phyloP scores from a whole-genome alignment of 495 filamentous ascomycete genomes.

The Zalerion maritima region DNA sequence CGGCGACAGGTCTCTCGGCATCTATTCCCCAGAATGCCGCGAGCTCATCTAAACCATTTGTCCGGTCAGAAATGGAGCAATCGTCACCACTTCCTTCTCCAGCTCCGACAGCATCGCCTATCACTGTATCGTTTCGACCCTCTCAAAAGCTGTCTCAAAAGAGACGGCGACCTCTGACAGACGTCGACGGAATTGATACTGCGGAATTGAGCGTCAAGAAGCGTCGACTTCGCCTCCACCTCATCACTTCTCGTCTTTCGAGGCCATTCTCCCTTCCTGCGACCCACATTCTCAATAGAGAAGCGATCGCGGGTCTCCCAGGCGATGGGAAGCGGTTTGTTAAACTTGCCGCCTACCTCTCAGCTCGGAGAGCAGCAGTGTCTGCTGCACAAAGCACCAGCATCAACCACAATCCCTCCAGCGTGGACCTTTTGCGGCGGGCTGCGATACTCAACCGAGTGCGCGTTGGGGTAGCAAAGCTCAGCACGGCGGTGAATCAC shows the following conservation, averaged over 20 bases:
- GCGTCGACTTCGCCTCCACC: conserved; percentile 43
- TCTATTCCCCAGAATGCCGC: too few relatives aligned
- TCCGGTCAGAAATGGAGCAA: too few relatives aligned
- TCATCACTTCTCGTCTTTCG: conserved; percentile 56
- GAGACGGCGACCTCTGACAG: conserved; percentile 39
- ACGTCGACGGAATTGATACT: conserved; percentile 46
- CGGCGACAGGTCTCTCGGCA: too few relatives aligned
- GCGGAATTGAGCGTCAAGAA: conserved; percentile 43
- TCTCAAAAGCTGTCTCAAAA: conserved; percentile 25
- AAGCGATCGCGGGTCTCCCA: conserved; percentile 13
- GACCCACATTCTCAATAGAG: conserved; percentile 50
- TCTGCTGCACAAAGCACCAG: conserved; percentile 16
- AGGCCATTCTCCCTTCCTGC: conserved; percentile 52
- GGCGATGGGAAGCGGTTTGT: conserved; percentile 43
- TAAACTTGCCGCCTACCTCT: conserved; percentile 22
- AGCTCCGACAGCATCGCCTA: too few relatives aligned
- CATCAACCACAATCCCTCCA: conserved; percentile 21
- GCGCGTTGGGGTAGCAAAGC: conserved; percentile 21
- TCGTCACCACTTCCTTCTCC: too few relatives aligned
- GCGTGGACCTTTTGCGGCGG: conserved; percentile 31
- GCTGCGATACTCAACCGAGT: conserved; percentile 42
- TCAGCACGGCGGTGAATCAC: conserved; percentile 12
- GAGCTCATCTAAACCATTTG: too few relatives aligned
- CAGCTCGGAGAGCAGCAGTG: conserved; percentile 7
- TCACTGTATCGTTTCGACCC: neutral